These are phyloP conservation scores for Nicotiana otophora DNA, from an alignment of 257 asterid species.

Conservation along the genomic window DNA sequence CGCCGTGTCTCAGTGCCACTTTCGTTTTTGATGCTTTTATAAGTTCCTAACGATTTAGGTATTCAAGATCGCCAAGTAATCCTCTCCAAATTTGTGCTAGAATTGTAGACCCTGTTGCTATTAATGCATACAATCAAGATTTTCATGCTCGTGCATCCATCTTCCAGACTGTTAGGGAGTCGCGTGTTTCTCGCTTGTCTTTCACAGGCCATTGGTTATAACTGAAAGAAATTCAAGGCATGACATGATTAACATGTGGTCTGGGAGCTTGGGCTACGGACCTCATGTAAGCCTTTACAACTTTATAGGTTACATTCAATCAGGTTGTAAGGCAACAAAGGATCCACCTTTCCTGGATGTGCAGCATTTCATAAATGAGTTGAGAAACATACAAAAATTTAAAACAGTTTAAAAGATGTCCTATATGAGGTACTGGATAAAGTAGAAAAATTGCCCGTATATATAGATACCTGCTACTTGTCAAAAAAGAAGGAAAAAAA, in stretches of 20 bases:
- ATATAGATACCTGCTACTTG: background rate
- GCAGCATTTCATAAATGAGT: background rate
- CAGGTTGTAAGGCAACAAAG: background rate
- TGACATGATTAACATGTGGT: slow-evolving; percentile 4
- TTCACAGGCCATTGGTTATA: slow-evolving; percentile 47
- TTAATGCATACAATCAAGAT: background rate
- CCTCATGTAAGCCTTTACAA: slow-evolving; percentile 17
- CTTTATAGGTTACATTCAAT: background rate
- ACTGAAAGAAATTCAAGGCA: slow-evolving; percentile 15
- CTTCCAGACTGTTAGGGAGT: background rate
- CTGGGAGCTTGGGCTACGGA: slow-evolving; percentile 7
- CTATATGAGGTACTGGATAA: background rate
- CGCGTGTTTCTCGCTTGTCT: background rate
- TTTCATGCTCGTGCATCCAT: background rate
- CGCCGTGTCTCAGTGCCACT: background rate
- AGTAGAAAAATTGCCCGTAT: background rate
- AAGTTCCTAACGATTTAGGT: background rate
- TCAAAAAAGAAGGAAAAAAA: too few relatives aligned
- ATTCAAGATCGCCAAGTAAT: background rate
- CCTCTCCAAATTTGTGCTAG: background rate
- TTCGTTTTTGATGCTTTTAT: background rate
- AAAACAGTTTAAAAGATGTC: background rate
- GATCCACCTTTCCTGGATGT: slow-evolving; percentile 5
- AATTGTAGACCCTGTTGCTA: background rate
- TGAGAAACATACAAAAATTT: background rate